Base-by-base conservation (phyloP, 164 flowering plant genomes). In the Akebia trifoliata region DNA sequence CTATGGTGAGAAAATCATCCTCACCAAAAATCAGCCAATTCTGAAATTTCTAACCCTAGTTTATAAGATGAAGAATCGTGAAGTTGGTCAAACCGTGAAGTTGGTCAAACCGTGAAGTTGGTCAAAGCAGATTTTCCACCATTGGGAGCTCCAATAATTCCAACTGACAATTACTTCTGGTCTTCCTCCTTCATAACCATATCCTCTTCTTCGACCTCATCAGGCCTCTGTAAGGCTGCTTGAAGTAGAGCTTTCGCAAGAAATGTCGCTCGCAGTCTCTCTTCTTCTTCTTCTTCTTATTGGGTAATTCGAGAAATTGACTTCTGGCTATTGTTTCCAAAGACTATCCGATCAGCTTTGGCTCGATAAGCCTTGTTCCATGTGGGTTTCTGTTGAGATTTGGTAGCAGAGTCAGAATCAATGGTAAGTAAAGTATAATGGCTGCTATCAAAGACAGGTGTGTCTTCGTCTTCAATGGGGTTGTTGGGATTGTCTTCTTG, bases 91-190 rank as follows among this genome's bases (percentile, higher is more conserved):
- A n/a, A n/a, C n/a, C n/a, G n/a, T n/a, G n/a, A n/a, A n/a, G n/a
- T n/a, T n/a, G n/a, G n/a, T n/a, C 82, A 53, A 56, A 90, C 99
- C 94, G 90, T 76, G 70, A 9, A 78, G 73, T 94, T 94, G 14
- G 97, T 94, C 54, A 94, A 62, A 17, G 93, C 75, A 4, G 99
- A 94, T 50, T 94, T 94, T 10, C 99, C 99, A 38, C 97, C 95
- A 76, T 94, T 94, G 0, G 99, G 99, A 11, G 93, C 95, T 0
- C 99, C 99, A 59, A 90, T 75, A 30, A 94, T 90, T 45, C 97
- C 99, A 40, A 94, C 99, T 1, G 89, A 71, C 64, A 94, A 65
- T 1, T 95, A 84, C 75, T 55, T 81, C 79, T 90, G 97, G 63
- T 94, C 90, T 57, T 94, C 99, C 66, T 78, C 95, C 70, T 76